phyloP scores from a whole-genome alignment of 1,139 yeast species.

The Pichia sp. region DNA sequence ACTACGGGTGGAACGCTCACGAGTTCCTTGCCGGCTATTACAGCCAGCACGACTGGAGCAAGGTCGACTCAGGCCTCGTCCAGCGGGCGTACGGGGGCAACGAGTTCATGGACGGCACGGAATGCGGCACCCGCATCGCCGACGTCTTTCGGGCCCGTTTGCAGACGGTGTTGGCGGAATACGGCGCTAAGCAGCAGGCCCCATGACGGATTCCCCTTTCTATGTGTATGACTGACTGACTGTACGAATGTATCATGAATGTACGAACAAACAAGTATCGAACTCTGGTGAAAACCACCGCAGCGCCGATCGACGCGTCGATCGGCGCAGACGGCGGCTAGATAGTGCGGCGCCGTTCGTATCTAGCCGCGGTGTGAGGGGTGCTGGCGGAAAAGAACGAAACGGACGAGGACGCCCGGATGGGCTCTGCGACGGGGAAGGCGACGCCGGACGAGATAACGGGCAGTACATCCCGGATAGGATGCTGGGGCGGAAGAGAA shows the following conservation, averaged over 20 bases:
- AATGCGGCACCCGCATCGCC: conserved; percentile 6
- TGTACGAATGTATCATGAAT: no score
- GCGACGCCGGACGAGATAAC: not conserved
- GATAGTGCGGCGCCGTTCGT: not conserved
- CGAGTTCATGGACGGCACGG: conserved; percentile 5
- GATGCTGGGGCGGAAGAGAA: no score
- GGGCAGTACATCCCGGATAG: no score
- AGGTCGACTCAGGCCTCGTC: not conserved
- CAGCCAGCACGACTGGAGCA: conserved; percentile 6
- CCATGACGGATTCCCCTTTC: not conserved
- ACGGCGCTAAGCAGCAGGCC: not conserved
- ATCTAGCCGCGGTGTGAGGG: not conserved
- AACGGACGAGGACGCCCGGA: no score
- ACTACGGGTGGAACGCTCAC: conserved; percentile 2
- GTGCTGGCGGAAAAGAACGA: not conserved
- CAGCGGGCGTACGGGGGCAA: conserved; percentile 2
- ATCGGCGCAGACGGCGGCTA: not conserved
- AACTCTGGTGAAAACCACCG: no score
- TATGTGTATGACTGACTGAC: not conserved
- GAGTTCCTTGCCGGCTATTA: conserved; percentile 5
- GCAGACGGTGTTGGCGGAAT: not conserved
- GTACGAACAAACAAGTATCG: no score
- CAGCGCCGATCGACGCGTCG: not conserved
- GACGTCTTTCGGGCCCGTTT: not conserved
- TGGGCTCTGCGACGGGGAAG: no score